These are phyloP conservation scores for Epichloe scottii DNA, from an alignment of 2,329 filamentous ascomycete genomes.

Conservation along the genomic window DNA sequence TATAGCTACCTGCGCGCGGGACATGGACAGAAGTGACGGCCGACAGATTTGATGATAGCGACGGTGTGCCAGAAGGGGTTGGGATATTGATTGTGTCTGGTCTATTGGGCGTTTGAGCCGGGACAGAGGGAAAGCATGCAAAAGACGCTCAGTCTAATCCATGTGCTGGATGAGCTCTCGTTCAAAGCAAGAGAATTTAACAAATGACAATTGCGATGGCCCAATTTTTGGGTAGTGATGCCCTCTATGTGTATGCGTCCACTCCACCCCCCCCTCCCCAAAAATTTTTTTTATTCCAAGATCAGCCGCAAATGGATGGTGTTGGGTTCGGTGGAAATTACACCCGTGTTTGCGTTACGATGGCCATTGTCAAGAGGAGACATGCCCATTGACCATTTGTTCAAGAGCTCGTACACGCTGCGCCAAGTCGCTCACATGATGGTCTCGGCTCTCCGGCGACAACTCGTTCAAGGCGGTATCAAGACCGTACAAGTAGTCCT, in stretches of 20 bases:
- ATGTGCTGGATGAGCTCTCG: background rate
- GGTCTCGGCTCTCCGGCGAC: slow-evolving; percentile 65
- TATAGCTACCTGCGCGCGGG: slow-evolving; percentile 6
- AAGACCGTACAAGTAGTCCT: slow-evolving; percentile 75
- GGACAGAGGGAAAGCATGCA: background rate
- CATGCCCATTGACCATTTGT: slow-evolving; percentile 7
- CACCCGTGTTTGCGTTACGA: background rate
- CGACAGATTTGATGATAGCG: slow-evolving; percentile 8
- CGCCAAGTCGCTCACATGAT: slow-evolving; percentile 75
- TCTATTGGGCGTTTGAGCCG: background rate
- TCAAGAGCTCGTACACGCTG: slow-evolving; percentile 52
- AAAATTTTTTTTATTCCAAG: background rate
- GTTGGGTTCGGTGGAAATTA: background rate
- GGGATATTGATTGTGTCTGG: background rate
- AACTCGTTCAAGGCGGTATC: slow-evolving; percentile 63
- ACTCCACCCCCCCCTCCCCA: background rate
- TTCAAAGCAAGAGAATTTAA: background rate
- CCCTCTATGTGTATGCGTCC: slow-evolving; percentile 1
- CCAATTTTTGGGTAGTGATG: background rate
- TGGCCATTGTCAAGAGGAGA: background rate
- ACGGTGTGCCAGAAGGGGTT: slow-evolving; percentile 8
- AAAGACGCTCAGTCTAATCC: background rate
- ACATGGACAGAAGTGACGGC: slow-evolving; percentile 6
- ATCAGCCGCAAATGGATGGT: background rate
- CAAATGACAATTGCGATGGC: background rate